Conservation (phyloP, 768 basidiomycete genomes). For the Chiua virens region DNA sequence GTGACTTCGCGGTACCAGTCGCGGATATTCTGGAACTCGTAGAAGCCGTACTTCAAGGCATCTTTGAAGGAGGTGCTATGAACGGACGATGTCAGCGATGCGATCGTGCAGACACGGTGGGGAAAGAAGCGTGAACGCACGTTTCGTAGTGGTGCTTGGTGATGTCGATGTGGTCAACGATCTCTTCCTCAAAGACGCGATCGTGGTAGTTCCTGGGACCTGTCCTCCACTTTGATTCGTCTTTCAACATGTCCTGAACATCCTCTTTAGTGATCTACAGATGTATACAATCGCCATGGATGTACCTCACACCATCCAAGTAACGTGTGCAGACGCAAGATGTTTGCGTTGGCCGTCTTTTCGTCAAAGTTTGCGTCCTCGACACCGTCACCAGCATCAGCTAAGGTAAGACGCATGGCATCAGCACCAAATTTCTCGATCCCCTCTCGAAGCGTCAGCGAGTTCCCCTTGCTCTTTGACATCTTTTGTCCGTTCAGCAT, state of each 20-base stretch:
- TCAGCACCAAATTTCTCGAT: slow-evolving; percentile 97
- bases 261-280: background rate
- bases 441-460: slow-evolving; percentile 83
- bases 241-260: slow-evolving; percentile 74
- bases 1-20: slow-evolving; percentile 98
- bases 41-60: slow-evolving; percentile 92
- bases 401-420: slow-evolving; percentile 86
- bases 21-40: slow-evolving; percentile 87
- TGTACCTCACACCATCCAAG: slow-evolving; percentile 90
- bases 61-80: slow-evolving; percentile 91
- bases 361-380: slow-evolving; percentile 99
- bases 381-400: slow-evolving; percentile 95
- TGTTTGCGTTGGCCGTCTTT: slow-evolving; percentile 95
- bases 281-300: background rate
- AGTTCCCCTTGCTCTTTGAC: slow-evolving; percentile 97
- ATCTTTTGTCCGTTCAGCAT: slow-evolving; percentile 99
- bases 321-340: slow-evolving; percentile 88
- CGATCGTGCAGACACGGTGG: background rate
- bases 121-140: slow-evolving; percentile 48
- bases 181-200: slow-evolving; percentile 85
- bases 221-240: slow-evolving; percentile 66
- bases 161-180: slow-evolving; percentile 80
- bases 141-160: slow-evolving; percentile 79
- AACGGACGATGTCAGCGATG: background rate
- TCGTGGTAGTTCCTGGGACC: slow-evolving; percentile 84